Evolutionary conservation across 441 rosid species (phyloP).

Genomic region (Corymbia calophylla): DNA sequence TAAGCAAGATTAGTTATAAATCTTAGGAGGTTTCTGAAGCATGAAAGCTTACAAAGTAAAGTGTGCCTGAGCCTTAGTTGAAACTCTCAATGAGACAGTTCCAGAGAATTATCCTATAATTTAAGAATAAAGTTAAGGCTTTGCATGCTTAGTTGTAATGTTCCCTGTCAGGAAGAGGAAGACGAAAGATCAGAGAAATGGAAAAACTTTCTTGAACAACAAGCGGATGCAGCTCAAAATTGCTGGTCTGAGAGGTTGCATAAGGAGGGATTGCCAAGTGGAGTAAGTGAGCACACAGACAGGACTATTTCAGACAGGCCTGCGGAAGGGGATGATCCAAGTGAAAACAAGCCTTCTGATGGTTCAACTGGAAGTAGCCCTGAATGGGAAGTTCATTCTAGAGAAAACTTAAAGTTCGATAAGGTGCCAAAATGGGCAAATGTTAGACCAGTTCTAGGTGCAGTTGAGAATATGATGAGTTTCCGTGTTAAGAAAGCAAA

Average conservation of each 20-base stretch:
- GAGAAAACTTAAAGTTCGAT: slow-evolving; percentile 29
- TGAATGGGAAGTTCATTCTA: slow-evolving; percentile 7
- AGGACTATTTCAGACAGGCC: slow-evolving; percentile 19
- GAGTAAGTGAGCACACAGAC: slow-evolving; percentile 2
- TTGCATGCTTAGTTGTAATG: background rate
- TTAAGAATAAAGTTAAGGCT: background rate
- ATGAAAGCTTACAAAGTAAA: background rate
- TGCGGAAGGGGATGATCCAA: slow-evolving; percentile 26
- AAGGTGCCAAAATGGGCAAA: slow-evolving; percentile 39
- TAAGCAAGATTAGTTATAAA: background rate
- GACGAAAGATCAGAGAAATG: slow-evolving; percentile 49
- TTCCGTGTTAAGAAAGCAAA: slow-evolving; percentile 36
- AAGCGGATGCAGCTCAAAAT: slow-evolving; percentile 11
- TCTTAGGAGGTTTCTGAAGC: background rate
- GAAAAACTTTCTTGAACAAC: slow-evolving; percentile 43
- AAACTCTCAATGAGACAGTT: background rate
- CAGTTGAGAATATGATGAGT: slow-evolving; percentile 54
- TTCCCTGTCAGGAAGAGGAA: slow-evolving; percentile 52
- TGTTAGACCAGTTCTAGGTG: slow-evolving; percentile 36
- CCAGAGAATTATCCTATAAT: background rate
- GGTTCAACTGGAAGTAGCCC: slow-evolving; percentile 16
- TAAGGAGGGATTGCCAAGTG: background rate
- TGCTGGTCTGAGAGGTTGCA: slow-evolving; percentile 18
- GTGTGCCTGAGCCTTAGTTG: background rate
- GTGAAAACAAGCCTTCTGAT: slow-evolving; percentile 21